Percentiles rank a stretch among this genome's conserved stretches.
Evolutionary conservation across 768 basidiomycete species (phyloP).

Genomic region (Pisolithus orientalis): DNA sequence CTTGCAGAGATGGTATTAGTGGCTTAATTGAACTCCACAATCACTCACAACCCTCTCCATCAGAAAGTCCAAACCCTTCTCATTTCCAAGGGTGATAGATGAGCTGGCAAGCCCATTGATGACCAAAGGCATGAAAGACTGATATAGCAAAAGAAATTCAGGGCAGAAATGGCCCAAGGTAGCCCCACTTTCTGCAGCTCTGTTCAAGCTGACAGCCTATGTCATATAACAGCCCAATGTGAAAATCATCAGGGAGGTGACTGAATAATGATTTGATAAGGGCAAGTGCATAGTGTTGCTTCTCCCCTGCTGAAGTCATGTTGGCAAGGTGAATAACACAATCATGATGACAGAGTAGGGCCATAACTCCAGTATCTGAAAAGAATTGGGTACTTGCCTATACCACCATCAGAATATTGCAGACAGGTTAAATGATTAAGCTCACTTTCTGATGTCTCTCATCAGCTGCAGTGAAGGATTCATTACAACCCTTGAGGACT

Average conservation of each 20-base stretch:
- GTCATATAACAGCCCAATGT: slow-evolving; percentile 16
- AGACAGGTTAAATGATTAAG: not conserved
- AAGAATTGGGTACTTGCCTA: slow-evolving; percentile 14
- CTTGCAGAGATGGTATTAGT: slow-evolving; percentile 13
- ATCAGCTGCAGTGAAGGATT: slow-evolving; percentile 20
- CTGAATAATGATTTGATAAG: slow-evolving; percentile 12
- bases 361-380: slow-evolving; percentile 18
- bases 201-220: slow-evolving; percentile 19
- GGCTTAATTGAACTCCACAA: slow-evolving; percentile 18
- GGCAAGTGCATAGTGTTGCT: slow-evolving; percentile 19
- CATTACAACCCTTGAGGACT: slow-evolving; percentile 27
- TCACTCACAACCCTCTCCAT: slow-evolving; percentile 24
- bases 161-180: slow-evolving; percentile 7
- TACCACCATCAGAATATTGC: not conserved
- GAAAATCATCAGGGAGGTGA: slow-evolving; percentile 10
- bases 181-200: slow-evolving; percentile 11
- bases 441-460: slow-evolving; percentile 7
- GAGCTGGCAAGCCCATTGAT: slow-evolving; percentile 31
- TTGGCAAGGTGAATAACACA: slow-evolving; percentile 12
- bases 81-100: slow-evolving; percentile 29
- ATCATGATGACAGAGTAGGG: slow-evolving; percentile 17
- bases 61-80: slow-evolving; percentile 17
- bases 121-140: slow-evolving; percentile 31
- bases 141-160: slow-evolving; percentile 23
- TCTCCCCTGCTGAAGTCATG: slow-evolving; percentile 13